phyloP scores from a whole-genome alignment of 1,284 basidiomycete species.

The Anthracocystis setariae region DNA sequence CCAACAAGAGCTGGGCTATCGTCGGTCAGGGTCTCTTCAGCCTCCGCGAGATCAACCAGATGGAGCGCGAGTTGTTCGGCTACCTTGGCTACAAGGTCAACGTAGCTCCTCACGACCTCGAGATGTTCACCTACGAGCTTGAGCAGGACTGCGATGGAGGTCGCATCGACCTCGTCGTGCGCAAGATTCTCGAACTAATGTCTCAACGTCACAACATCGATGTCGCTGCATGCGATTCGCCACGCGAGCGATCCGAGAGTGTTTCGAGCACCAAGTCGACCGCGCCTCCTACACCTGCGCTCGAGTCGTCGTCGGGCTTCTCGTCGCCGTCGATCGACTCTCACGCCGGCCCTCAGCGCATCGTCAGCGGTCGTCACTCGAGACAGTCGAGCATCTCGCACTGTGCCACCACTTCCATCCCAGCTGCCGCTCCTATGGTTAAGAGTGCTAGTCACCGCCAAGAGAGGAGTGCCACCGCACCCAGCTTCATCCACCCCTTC shows the following conservation, averaged over 20 bases:
- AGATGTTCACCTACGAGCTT: constrained; percentile 57
- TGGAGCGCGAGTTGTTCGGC: constrained; percentile 68
- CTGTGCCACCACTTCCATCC: constrained; percentile 22
- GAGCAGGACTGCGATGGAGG: constrained; percentile 42
- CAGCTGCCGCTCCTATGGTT: constrained; percentile 33
- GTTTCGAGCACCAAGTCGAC: constrained; percentile 37
- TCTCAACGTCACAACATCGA: constrained; percentile 34
- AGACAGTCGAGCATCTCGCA: constrained; percentile 42
- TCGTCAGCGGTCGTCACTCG: constrained; percentile 33
- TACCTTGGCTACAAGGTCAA: constrained; percentile 66
- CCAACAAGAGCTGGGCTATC: constrained; percentile 68
- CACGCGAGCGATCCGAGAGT: constrained; percentile 36
- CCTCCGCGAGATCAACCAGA: constrained; percentile 67
- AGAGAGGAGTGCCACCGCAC: constrained; percentile 34
- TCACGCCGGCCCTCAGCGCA: constrained; percentile 35
- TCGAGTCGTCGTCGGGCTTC: constrained; percentile 36
- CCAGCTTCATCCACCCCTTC: constrained; percentile 44
- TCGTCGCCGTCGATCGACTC: constrained; percentile 45
- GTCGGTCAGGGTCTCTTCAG: constrained; percentile 66
- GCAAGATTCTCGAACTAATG: constrained; percentile 35
- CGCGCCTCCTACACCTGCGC: constrained; percentile 31
- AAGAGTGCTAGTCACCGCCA: constrained; percentile 50
- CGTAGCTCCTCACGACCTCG: constrained; percentile 58
- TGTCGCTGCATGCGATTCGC: constrained; percentile 6
- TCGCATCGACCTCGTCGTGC: constrained; percentile 39